phyloP scores from a whole-genome alignment of 2,329 filamentous ascomycete species.

The Fusarium pininemorale region DNA sequence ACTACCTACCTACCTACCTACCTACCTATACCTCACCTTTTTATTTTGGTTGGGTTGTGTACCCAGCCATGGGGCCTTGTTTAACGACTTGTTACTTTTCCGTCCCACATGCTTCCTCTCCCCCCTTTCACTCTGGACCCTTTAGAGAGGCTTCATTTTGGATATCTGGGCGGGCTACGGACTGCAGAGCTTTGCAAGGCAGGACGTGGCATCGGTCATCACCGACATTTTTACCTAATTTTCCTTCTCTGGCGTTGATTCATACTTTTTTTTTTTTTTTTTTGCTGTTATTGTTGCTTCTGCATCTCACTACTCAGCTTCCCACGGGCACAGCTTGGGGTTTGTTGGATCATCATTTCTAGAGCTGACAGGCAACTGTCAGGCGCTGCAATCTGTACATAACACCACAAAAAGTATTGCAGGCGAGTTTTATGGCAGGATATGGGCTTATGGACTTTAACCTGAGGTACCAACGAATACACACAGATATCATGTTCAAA shows the following conservation, averaged over 20 bases:
- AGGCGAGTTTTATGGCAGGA: slow-evolving; percentile 22
- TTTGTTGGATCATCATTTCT: slow-evolving; percentile 34
- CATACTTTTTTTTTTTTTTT: neutral
- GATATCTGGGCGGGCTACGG: neutral
- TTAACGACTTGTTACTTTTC: slow-evolving; percentile 31
- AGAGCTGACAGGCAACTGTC: slow-evolving; percentile 34
- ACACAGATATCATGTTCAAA: slow-evolving; percentile 25
- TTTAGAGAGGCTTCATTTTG: neutral
- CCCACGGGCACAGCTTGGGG: slow-evolving; percentile 1
- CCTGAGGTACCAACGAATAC: slow-evolving; percentile 24
- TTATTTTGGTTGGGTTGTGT: slow-evolving; percentile 11
- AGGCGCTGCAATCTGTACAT: slow-evolving; percentile 36
- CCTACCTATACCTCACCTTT: slow-evolving; percentile 1
- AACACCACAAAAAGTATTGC: slow-evolving; percentile 24
- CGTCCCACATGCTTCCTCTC: slow-evolving; percentile 16
- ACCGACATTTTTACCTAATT: slow-evolving; percentile 35
- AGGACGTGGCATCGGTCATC: slow-evolving; percentile 34
- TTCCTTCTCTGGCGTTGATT: slow-evolving; percentile 31
- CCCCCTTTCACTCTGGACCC: neutral
- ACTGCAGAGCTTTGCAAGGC: slow-evolving; percentile 24
- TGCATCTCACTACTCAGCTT: slow-evolving; percentile 9
- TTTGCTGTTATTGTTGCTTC: neutral
- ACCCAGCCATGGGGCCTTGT: slow-evolving; percentile 9
- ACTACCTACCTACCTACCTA: neutral
- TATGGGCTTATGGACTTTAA: slow-evolving; percentile 12